Percentiles rank a stretch among this genome's conserved stretches.
Evolutionary conservation across 441 rosid genomes (phyloP).

Genomic region (Bocquillonia castaneifolia): DNA sequence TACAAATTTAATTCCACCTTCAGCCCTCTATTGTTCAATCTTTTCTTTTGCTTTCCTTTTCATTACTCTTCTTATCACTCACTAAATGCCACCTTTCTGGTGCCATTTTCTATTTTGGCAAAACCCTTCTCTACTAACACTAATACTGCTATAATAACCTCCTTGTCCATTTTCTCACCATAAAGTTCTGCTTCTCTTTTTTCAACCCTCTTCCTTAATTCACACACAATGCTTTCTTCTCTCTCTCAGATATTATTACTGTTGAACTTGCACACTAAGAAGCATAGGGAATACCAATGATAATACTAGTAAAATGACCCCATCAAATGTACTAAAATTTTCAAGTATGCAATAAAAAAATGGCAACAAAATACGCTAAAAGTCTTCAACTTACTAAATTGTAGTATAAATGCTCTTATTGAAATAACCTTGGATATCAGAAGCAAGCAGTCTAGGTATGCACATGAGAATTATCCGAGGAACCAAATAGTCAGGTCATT

Average conservation of each 20-base stretch:
- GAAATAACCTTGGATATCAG: constrained; percentile 4
- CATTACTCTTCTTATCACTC: constrained; percentile 38
- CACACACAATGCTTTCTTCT: constrained; percentile 17
- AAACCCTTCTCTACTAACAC: constrained; percentile 20
- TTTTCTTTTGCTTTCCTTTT: constrained; percentile 26
- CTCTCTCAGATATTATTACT: not conserved
- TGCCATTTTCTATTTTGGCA: constrained; percentile 39
- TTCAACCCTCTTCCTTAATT: constrained; percentile 23
- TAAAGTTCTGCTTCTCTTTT: constrained; percentile 27
- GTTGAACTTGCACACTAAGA: not conserved
- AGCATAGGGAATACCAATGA: constrained; percentile 8
- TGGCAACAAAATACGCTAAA: not conserved
- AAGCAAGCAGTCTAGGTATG: constrained; percentile 4
- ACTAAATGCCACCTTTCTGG: constrained; percentile 45
- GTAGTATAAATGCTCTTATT: constrained; percentile 5
- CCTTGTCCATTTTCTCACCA: constrained; percentile 29
- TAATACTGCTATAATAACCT: too few relatives aligned
- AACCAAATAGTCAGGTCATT: not conserved
- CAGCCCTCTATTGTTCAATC: constrained; percentile 22
- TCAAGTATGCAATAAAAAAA: not conserved
- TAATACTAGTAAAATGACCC: not conserved
- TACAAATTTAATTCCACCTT: constrained; percentile 62
- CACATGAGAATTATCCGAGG: constrained; percentile 6
- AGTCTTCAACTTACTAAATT: not conserved
- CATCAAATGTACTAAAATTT: not conserved